A percentile compares a stretch with the other conserved stretches of the same genome.
Evolutionary conservation across 139 green algal species (phyloP).

Genomic region (Parachlorella kessleri): DNA sequence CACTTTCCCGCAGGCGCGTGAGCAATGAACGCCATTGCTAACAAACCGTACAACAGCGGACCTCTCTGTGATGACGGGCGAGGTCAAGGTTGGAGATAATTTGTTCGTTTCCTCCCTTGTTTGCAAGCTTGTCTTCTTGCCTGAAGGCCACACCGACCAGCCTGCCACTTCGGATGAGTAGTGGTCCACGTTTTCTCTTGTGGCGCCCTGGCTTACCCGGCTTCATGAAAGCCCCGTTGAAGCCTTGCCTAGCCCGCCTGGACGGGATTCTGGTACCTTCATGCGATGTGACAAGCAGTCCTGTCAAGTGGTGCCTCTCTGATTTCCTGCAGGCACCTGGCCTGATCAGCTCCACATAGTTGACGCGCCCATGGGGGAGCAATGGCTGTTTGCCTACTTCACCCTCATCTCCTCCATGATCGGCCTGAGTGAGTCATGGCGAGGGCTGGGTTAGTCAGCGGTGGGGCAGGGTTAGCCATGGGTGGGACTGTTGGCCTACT

Average conservation of each 20-base stretch:
- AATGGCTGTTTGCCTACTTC: slow-evolving; percentile 24
- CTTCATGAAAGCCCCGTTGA: too few relatives aligned
- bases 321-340: slow-evolving; percentile 24
- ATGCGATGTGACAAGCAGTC: too few relatives aligned
- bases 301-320: too few relatives aligned
- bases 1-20: slow-evolving; percentile 14
- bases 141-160: too few relatives aligned
- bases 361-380: slow-evolving; percentile 4
- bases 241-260: too few relatives aligned
- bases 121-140: too few relatives aligned
- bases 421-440: not conserved
- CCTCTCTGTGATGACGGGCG: not conserved
- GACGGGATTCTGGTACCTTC: too few relatives aligned
- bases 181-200: too few relatives aligned
- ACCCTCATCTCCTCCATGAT: slow-evolving; percentile 25
- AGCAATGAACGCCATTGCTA: not conserved
- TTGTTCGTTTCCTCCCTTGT: not conserved
- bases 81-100: not conserved
- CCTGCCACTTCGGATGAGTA: too few relatives aligned
- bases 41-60: not conserved
- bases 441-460: too few relatives aligned
- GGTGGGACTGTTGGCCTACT: slow-evolving; percentile 19
- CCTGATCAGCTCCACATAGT: slow-evolving; percentile 10
- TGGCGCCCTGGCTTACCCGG: too few relatives aligned
- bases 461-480: too few relatives aligned